Evolutionary conservation across 805 yeast species (phyloP).

Genomic region (Myxozyma nipponensis): DNA sequence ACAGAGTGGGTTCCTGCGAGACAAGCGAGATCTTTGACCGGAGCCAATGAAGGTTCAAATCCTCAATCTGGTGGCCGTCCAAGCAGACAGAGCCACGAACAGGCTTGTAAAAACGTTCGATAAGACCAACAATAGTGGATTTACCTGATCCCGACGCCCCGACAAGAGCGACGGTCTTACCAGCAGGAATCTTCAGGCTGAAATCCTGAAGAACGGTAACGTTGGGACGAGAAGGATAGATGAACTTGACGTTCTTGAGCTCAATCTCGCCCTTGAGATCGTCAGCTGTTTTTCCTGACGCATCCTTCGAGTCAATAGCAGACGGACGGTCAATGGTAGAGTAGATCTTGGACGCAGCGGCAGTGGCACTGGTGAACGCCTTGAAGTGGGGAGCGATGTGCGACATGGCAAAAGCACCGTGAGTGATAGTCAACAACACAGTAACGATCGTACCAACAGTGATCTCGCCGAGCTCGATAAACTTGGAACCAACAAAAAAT

Average conservation of each 20-base stretch:
- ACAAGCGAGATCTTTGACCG: slow-evolving; percentile 81
- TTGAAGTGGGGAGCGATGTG: slow-evolving; percentile 42
- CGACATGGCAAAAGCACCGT: slow-evolving; percentile 43
- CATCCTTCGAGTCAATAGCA: slow-evolving; percentile 34
- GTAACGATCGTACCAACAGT: slow-evolving; percentile 28
- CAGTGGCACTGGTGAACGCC: slow-evolving; percentile 39
- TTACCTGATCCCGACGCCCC: slow-evolving; percentile 97
- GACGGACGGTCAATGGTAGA: slow-evolving; percentile 43
- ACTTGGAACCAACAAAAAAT: slow-evolving; percentile 32
- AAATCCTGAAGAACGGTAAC: slow-evolving; percentile 78
- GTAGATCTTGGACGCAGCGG: slow-evolving; percentile 40
- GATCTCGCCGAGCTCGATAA: slow-evolving; percentile 25
- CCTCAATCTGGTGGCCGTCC: slow-evolving; percentile 78
- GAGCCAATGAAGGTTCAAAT: slow-evolving; percentile 68
- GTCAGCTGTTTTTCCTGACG: slow-evolving; percentile 29
- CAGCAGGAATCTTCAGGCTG: slow-evolving; percentile 75
- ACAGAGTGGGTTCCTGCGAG: slow-evolving; percentile 94
- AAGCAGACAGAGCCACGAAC: slow-evolving; percentile 66
- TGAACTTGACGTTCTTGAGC: slow-evolving; percentile 82
- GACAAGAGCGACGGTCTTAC: slow-evolving; percentile 87
- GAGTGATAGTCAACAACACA: slow-evolving; percentile 38
- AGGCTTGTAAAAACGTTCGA: slow-evolving; percentile 86
- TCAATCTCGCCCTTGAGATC: slow-evolving; percentile 58
- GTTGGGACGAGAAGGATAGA: slow-evolving; percentile 74
- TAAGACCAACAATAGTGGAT: slow-evolving; percentile 78